A percentile compares a stretch with the other conserved stretches of the same genome.
Evolutionary conservation across 1,139 yeast genomes (phyloP).

Genomic region (Yamadazyma mexicana): DNA sequence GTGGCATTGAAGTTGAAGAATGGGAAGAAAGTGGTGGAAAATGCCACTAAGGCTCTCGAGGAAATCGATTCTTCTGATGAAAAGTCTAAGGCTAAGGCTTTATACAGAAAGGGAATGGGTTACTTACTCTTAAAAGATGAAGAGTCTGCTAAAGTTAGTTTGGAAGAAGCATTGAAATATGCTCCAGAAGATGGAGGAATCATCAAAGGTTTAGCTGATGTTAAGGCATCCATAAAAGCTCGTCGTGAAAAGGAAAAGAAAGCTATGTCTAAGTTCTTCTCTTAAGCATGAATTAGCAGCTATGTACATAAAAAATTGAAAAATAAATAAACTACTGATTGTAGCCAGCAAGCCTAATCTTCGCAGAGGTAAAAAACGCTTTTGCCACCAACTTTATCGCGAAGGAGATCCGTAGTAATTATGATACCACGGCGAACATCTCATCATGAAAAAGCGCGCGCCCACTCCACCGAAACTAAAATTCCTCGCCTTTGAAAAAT

Average conservation of each 20-base stretch:
- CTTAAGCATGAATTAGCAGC: conserved; percentile 7
- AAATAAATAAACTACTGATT: no score
- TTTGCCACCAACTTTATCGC: no score
- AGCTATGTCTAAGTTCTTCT: conserved; percentile 81
- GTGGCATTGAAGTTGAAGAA: conserved; percentile 67
- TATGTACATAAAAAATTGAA: conserved; percentile 1
- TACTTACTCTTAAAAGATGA: conserved; percentile 63
- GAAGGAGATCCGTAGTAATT: no score
- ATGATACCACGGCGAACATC: conserved; percentile 6
- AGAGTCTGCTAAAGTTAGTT: conserved; percentile 65
- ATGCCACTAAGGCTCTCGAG: conserved; percentile 67
- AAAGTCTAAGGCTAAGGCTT: conserved; percentile 79
- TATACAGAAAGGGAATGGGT: conserved; percentile 84
- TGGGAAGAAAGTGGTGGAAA: conserved; percentile 55
- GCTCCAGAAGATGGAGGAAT: conserved; percentile 81
- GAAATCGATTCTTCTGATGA: conserved; percentile 64
- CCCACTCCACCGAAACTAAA: conserved; percentile 3
- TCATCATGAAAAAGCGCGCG: conserved; percentile 8
- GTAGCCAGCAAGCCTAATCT: no score
- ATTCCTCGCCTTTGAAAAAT: conserved; percentile 12
- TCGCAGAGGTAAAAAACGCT: no score
- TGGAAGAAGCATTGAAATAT: conserved; percentile 62
- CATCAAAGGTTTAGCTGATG: conserved; percentile 61
- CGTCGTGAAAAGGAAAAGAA: conserved; percentile 74
- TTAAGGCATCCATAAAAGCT: conserved; percentile 51